phyloP scores from a whole-genome alignment of 345 rosid species.

The Adansonia digitata region DNA sequence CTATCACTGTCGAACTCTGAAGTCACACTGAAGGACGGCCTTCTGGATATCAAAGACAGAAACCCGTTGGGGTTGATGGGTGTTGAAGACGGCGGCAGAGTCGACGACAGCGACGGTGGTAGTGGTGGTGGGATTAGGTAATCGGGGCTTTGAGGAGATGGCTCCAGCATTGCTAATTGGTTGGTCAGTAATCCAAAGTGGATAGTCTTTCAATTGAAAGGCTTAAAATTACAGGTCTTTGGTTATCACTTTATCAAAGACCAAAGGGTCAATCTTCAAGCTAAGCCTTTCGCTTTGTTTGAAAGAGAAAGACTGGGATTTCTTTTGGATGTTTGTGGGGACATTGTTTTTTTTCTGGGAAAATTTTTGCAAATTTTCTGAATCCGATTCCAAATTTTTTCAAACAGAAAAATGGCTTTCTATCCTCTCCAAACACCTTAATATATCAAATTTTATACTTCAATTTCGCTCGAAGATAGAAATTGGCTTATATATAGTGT shows the following conservation, averaged over 20 bases:
- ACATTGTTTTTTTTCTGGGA: no score
- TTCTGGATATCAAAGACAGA: constrained; percentile 27
- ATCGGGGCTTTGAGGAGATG: constrained; percentile 32
- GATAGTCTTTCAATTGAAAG: no score
- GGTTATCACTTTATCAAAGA: neutral
- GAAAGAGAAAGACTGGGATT: neutral
- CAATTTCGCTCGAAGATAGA: no score
- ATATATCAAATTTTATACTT: neutral
- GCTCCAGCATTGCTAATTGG: constrained; percentile 35
- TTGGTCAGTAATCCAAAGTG: neutral
- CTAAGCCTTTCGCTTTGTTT: constrained; percentile 11
- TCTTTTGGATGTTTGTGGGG: neutral
- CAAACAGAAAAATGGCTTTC: neutral
- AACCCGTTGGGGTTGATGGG: constrained; percentile 17
- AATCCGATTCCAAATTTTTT: neutral
- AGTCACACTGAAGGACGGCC: constrained; percentile 67
- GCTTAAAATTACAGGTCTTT: neutral
- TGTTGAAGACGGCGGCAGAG: constrained; percentile 1
- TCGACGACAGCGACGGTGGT: neutral
- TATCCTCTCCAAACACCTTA: neutral
- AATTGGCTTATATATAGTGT: no score
- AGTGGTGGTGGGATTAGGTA: constrained; percentile 13
- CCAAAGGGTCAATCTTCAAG: neutral
- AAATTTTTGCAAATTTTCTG: neutral
- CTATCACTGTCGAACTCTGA: constrained; percentile 88